Evolutionary conservation across 192 early-diverging fungal species (phyloP), one percentile per base, ranked within the genome.

Genomic region (Spinellus fusiger): DNA sequence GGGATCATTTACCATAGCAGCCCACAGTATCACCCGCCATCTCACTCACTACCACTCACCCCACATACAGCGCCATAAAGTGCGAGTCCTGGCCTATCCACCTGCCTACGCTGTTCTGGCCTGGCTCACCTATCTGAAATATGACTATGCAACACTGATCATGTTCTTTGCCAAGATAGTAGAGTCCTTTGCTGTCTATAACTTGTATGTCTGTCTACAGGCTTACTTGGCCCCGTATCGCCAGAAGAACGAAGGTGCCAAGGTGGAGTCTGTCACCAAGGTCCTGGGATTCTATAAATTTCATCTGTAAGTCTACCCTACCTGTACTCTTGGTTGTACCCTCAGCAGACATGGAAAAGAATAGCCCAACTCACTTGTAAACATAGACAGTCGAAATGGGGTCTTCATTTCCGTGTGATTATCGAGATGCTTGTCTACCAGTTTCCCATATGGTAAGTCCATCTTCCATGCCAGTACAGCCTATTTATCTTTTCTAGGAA

Each of bases 161-260:
- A 68, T 73, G 62, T 73, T 73, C 47, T 73, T 73, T 65, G 71
- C 71, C 8, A 47, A 49, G 8, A 38, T 73, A 6, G 58, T 73
- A 18, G 71, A 68, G 26, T 68, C 71, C 0, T 73, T 73, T 61
- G 71, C 71, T 26, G 71, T 73, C 1, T 73, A 65, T 22, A 73
- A 73, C 34, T 16, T 73, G 13, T 73, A 61, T 46, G 49, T 44
- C 10, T 55, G 56, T 4, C 38, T 73, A 20, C 61, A 73, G 35
- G 28, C 71, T 5, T 73, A 73, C 35, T 49, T 73, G 32, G 46
- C 34, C 23, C 66, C 66, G 8, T 73, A 47, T 44, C 71, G 71
- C 13, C 33, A 64, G 2, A 32, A 55, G 40, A 32, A 57, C 20
- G 46, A 60, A 18, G 61, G 57, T 15, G 52, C 33, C 38, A 73